Percentiles rank a stretch among this genome's conserved stretches.
These are phyloP conservation scores for Anacardium occidentale DNA, from an alignment of 345 rosid species.

Conservation along the genomic window DNA sequence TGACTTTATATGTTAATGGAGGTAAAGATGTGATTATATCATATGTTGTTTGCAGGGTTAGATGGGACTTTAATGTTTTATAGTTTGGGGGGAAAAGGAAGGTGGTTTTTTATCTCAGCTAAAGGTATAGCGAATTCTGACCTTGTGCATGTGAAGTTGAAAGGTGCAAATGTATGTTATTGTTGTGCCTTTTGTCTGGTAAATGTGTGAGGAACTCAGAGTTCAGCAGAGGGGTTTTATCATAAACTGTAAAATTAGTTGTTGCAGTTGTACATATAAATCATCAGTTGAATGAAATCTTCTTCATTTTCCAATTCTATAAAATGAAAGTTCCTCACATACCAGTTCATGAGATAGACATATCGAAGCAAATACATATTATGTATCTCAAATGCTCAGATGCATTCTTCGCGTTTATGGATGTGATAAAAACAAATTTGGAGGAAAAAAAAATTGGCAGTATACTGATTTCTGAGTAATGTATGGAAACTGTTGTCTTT, in stretches of 20 bases:
- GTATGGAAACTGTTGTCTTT: not conserved
- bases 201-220: not conserved
- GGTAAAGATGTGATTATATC: not conserved
- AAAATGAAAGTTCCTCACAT: not conserved
- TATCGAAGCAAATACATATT: not conserved
- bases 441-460: not conserved
- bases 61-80: not conserved
- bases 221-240: not conserved
- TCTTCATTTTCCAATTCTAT: not conserved
- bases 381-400: not conserved
- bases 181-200: conserved; percentile 9
- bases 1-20: not conserved
- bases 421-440: not conserved
- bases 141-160: conserved; percentile 7
- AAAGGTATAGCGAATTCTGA: conserved; percentile 16
- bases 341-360: not conserved
- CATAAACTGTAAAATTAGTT: not conserved
- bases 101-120: not conserved
- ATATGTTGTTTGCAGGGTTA: conserved; percentile 6
- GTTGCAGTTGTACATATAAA: conserved; percentile 14
- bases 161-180: conserved; percentile 2
- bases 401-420: not conserved
- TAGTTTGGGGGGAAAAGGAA: not conserved
- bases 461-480: not conserved
- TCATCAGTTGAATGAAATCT: conserved; percentile 10